Evolutionary conservation across 192 early-diverging fungal genomes (phyloP), one percentile per base, ranked within the genome.

Genomic region (Coemansia sp.): DNA sequence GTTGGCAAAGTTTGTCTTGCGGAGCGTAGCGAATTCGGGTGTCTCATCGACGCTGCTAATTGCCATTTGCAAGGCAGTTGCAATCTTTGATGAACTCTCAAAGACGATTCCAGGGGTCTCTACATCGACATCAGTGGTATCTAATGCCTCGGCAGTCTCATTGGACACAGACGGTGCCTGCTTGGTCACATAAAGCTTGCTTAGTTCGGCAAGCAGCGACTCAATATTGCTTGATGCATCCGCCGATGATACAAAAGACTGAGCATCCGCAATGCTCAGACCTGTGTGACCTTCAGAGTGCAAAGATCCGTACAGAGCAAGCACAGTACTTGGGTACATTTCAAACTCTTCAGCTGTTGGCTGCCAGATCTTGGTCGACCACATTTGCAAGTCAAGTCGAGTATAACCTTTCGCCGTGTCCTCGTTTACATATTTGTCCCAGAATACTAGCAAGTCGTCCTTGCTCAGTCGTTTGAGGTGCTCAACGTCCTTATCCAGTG

Each of bases 351-450:
- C 43, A 0, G 43, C n/a, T 27, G 51, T 12, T 24, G 51, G 51
- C 18, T 54, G 51, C 51, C 51, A 54, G 12, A 54, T 54, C 24
- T 54, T 27, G 24, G 51, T 27, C 10, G 51, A 54, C 51, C 51
- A 54, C 51, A 54, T 54, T 18, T 54, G 51, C 51, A 54, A 3
- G 51, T 54, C 51, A 54, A 54, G 20, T 54, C 51, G n/a, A 0
- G 51, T 54, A 3, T 54, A 75, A 1, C 72, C 5, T 5, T 41
- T 12, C 13, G 55, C 55, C 5, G 80, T 75, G 15, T 71, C 69
- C 8, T 69, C 71, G 44, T 77, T 73, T 7, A 82, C 38, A 54
- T 79, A 73, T 29, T 46, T 73, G 68, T 79, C 74, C 76, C 74
- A 79, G 34, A 59, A 72, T n/a, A 31, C 47, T 1, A 86, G 51